Percentiles rank a stretch among this genome's conserved stretches.
phyloP scores from a whole-genome alignment of 2,329 filamentous ascomycete genomes.

The Penicillium sp. region DNA sequence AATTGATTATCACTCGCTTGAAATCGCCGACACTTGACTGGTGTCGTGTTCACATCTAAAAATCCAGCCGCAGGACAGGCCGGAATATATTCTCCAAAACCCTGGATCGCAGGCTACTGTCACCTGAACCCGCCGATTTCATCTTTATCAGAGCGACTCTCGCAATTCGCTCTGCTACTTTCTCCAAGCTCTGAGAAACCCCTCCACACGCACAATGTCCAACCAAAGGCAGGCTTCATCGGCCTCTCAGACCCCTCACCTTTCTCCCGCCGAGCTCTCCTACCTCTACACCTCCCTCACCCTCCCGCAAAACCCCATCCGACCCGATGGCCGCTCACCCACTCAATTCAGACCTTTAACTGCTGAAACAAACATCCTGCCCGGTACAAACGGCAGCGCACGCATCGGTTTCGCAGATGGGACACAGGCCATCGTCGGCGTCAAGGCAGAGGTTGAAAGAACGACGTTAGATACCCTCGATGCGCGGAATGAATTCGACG shows the following conservation, averaged over 20 bases:
- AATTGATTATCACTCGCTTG: conserved; percentile 4
- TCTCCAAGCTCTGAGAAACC: neutral
- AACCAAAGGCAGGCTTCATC: conserved; percentile 56
- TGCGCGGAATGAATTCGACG: conserved; percentile 33
- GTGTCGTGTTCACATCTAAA: neutral
- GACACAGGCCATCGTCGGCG: conserved; percentile 89
- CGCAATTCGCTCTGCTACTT: neutral
- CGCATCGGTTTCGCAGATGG: conserved; percentile 92
- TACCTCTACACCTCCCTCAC: conserved; percentile 87
- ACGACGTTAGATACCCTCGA: conserved; percentile 46
- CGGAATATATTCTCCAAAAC: neutral
- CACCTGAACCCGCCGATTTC: neutral
- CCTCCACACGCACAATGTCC: conserved; percentile 49
- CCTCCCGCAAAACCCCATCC: conserved; percentile 69
- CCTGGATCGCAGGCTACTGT: neutral
- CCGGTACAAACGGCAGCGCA: conserved; percentile 84
- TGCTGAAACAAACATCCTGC: conserved; percentile 85
- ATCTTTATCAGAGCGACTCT: neutral
- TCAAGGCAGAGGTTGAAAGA: conserved; percentile 90
- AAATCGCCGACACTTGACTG: neutral
- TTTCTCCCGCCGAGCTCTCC: conserved; percentile 92
- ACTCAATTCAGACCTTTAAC: conserved; percentile 86
- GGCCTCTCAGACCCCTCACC: conserved; percentile 51
- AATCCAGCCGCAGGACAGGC: neutral
- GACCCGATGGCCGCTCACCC: conserved; percentile 75